Evolutionary conservation across 768 basidiomycete genomes (phyloP).

Genomic region (Pulveroboletus frians): DNA sequence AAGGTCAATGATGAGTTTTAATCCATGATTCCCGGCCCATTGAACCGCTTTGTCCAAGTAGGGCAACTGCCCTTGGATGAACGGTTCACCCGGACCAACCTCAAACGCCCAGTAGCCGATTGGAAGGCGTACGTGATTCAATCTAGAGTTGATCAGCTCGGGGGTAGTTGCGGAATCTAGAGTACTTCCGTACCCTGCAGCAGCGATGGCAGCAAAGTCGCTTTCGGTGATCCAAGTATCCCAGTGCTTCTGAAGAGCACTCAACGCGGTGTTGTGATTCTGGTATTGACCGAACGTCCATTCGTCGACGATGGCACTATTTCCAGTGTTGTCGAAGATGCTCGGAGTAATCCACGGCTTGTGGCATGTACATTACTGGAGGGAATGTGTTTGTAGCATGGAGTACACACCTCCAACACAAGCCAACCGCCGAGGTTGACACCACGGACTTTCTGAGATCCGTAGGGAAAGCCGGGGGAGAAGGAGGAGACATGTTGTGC

Average conservation of each 20-base stretch:
- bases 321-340: slow-evolving; percentile 55
- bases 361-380: slow-evolving; percentile 37
- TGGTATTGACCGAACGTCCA: slow-evolving; percentile 73
- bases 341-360: slow-evolving; percentile 80
- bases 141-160: slow-evolving; percentile 33
- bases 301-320: slow-evolving; percentile 61
- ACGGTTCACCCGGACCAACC: slow-evolving; percentile 71
- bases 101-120: slow-evolving; percentile 93
- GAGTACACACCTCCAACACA: slow-evolving; percentile 41
- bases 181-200: slow-evolving; percentile 52
- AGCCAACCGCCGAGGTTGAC: slow-evolving; percentile 78
- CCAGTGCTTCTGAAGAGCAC: slow-evolving; percentile 65
- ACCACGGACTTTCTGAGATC: slow-evolving; percentile 67
- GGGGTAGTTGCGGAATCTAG: not conserved
- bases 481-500: slow-evolving; percentile 29
- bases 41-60: slow-evolving; percentile 61
- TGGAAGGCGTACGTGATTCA: slow-evolving; percentile 80
- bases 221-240: slow-evolving; percentile 77
- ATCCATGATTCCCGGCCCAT: slow-evolving; percentile 64
- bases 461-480: slow-evolving; percentile 64
- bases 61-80: slow-evolving; percentile 67
- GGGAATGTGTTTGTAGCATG: not conserved
- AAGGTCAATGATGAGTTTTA: slow-evolving; percentile 82
- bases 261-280: slow-evolving; percentile 41
- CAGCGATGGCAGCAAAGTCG: slow-evolving; percentile 72